Base-by-base conservation (phyloP, 768 basidiomycete species). In the Lactarius vividus region DNA sequence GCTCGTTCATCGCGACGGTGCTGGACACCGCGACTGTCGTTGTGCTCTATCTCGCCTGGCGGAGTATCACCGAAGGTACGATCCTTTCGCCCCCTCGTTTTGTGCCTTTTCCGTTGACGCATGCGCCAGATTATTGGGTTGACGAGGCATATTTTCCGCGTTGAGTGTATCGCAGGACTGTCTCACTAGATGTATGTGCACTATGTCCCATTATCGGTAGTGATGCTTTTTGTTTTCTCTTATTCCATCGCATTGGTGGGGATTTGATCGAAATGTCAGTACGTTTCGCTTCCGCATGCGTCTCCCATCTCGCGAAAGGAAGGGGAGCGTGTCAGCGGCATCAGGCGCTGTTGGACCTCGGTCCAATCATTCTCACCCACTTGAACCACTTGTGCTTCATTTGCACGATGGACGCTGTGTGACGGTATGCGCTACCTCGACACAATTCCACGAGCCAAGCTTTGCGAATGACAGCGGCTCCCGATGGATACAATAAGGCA, bases 61-160 rank as follows among this genome's bases (percentile, higher is more conserved):
- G 81, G 75, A 88, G 88, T 74, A 92, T 95, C 64, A 95, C 94
- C 20, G 94, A 96, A 85, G 91, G 92, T 88, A 64, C 58, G 84
- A 78, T n/a, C 55, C 28, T 52, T 6, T 37, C 26, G 1, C 15
- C 0, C 59, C 59, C 2, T n/a, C 33, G 20, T 15, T 31, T 3
- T 9, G 54, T 15, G 20, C 28, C 35, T 28, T 15, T 15, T 15
- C 7, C 60, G 16, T 59, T 67, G 46, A 70, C 35, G 13, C 55
- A 2, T 26, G 11, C 35, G 3, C 59, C 71, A 79, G 78, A 79
- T 39, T 72, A 73, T 39, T 85, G 84, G 84, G 82, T 81, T 67
- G 80, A 82, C 44, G 80, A 83, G 40, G 66, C 73, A 16, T 83
- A 81, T 70, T 85, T 78, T 68, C 77, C 59, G 26, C 49, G 13